These are phyloP conservation scores for Yarrowia osloensis DNA, from an alignment of 805 yeast genomes.

Conservation along the genomic window DNA sequence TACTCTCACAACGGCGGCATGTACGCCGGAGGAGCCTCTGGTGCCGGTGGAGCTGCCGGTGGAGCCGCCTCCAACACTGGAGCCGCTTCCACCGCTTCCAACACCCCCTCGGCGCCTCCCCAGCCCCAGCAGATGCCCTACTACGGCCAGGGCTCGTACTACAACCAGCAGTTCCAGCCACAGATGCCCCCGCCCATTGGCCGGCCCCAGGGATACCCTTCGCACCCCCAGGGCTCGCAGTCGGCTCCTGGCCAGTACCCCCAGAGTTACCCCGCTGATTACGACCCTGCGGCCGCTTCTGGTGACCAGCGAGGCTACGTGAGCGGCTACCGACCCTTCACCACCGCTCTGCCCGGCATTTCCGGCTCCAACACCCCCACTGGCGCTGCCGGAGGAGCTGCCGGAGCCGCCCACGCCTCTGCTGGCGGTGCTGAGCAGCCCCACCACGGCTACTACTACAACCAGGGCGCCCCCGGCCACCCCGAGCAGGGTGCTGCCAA, in stretches of 20 bases:
- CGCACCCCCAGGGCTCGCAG: conserved; percentile 32
- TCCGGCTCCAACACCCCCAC: conserved; percentile 32
- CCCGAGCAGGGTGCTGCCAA: conserved; percentile 25
- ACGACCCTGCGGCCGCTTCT: conserved; percentile 19
- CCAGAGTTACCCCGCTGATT: conserved; percentile 28
- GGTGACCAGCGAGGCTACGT: conserved; percentile 28
- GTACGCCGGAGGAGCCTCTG: conserved; percentile 1
- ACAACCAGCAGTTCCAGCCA: conserved; percentile 31
- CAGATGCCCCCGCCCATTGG: conserved; percentile 32
- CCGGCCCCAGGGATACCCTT: conserved; percentile 29
- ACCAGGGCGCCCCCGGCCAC: conserved; percentile 31
- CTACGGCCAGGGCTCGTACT: conserved; percentile 30
- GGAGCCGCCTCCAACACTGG: background rate
- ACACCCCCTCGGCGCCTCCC: conserved; percentile 26
- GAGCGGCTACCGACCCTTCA: conserved; percentile 24
- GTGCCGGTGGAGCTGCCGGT: conserved; percentile 1
- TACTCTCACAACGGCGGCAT: conserved; percentile 25
- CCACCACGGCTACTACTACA: conserved; percentile 30
- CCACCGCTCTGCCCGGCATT: conserved; percentile 32
- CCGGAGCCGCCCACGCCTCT: conserved; percentile 11
- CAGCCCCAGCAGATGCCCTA: conserved; percentile 33
- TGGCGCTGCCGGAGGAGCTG: conserved; percentile 22
- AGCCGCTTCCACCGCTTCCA: conserved; percentile 6
- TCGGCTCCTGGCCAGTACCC: conserved; percentile 28
- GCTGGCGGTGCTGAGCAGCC: conserved; percentile 29